Evolutionary conservation across 2,329 filamentous ascomycete species (phyloP), one percentile per base, ranked within the genome.

Genomic region (Tricladium varicosporioides): DNA sequence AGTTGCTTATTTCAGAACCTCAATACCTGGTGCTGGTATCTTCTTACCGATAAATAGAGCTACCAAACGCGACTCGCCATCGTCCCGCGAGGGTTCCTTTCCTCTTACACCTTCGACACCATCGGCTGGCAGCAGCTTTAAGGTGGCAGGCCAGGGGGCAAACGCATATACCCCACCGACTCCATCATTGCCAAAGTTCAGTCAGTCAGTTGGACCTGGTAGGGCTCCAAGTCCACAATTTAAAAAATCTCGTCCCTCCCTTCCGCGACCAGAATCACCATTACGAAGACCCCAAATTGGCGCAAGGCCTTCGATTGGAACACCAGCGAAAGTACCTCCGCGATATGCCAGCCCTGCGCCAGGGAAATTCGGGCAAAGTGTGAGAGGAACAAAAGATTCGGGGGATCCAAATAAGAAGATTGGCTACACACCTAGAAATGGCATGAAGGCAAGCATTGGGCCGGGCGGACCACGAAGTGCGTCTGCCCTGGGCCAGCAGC

Each of bases 211-310:
- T 46, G 92, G 92, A 1, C 89, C 89, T 5, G 83, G 85, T 43
- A 65, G 67, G 69, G 85, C 87, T 27, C 72, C 85, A 19, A 93
- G 88, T 67, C 90, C 92, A 2, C 77, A 83, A 48, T 83, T 86
- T 65, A 92, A 89, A 71, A 85, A 83, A 64, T 75, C 84, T 46
- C 84, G 92, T 57, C 85, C 87, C 8, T 96, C 92, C 1, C 78
- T 96, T n/a, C 84, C 89, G 52, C 88, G 92, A 31, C 89, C 94
- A 5, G 92, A 96, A 62, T 97, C 93, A 1, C 94, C 93, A 2
- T 79, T 89, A 36, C 85, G 89, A 63, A 87, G 83, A 65, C 74
- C 84, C 48, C 85, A 86, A 56, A 82, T 72, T 54, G 83, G 71
- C 46, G 77, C 79, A 7, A 78, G 84, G 40, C 80, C 83, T 1